A percentile compares a stretch with the other conserved stretches of the same genome.
phyloP scores from a whole-genome alignment of 306 rosid species.

The Gillenia trifoliata region DNA sequence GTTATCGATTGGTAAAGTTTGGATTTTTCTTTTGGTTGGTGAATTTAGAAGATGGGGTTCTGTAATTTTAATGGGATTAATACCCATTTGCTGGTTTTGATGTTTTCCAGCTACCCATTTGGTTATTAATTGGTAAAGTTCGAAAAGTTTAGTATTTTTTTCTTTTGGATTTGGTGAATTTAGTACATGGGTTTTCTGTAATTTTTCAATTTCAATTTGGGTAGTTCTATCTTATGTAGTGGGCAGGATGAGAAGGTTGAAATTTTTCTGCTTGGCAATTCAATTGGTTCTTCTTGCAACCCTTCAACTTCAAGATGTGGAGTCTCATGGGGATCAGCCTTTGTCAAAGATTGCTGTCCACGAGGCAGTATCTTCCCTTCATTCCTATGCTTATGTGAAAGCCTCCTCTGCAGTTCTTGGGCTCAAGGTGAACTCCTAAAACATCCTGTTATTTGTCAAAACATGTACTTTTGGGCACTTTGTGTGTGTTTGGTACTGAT shows the following conservation, averaged over 20 bases:
- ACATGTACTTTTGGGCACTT: neutral
- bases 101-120: too few species aligned
- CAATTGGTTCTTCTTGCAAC: conserved; percentile 31
- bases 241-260: conserved; percentile 37
- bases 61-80: neutral
- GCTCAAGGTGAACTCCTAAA: conserved; percentile 40
- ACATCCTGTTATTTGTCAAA: neutral
- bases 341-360: conserved; percentile 56
- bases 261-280: conserved; percentile 30
- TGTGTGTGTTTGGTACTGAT: conserved; percentile 18
- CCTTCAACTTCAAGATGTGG: conserved; percentile 24
- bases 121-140: neutral
- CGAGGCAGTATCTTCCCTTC: conserved; percentile 44
- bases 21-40: neutral
- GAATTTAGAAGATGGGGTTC: neutral
- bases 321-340: conserved; percentile 66
- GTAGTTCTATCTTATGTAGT: conserved; percentile 18
- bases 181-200: neutral
- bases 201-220: neutral
- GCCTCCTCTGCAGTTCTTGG: conserved; percentile 60
- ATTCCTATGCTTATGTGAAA: conserved; percentile 47
- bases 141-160: neutral
- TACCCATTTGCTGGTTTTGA: too few species aligned
- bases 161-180: neutral
- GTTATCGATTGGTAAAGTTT: neutral